These are phyloP conservation scores for Akebia trifoliata DNA, from an alignment of 164 flowering plant species.

Conservation along the genomic window DNA sequence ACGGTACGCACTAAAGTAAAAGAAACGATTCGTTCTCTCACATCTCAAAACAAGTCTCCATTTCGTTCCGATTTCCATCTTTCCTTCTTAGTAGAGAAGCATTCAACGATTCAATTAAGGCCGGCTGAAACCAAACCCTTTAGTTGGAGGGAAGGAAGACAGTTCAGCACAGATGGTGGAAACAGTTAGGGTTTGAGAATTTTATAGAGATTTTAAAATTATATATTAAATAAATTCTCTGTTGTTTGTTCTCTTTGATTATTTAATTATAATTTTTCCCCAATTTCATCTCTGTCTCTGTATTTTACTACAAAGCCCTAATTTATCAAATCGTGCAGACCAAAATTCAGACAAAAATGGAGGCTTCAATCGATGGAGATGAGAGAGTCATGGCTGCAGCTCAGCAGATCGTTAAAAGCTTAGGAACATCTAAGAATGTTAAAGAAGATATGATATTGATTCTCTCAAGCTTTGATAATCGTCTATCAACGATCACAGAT, in stretches of 20 bases:
- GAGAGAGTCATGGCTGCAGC: constrained; percentile 64
- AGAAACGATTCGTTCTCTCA: no score
- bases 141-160: no score
- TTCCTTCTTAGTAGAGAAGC: no score
- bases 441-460: constrained; percentile 66
- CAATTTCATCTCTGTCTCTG: neutral
- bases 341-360: neutral
- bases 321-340: neutral
- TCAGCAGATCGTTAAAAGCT: constrained; percentile 51
- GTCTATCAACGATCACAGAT: constrained; percentile 40
- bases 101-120: no score
- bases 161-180: no score
- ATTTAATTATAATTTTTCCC: no score
- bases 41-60: no score
- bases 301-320: neutral
- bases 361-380: constrained; percentile 39
- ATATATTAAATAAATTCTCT: neutral
- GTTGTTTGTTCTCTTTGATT: neutral
- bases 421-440: constrained; percentile 42
- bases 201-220: no score
- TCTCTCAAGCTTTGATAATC: constrained; percentile 55
- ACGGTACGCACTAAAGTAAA: no score
- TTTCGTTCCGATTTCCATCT: no score
- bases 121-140: no score
- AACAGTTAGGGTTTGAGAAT: no score